Conservation (phyloP, 352 stramenopile genomes). For the Albugo candida region DNA sequence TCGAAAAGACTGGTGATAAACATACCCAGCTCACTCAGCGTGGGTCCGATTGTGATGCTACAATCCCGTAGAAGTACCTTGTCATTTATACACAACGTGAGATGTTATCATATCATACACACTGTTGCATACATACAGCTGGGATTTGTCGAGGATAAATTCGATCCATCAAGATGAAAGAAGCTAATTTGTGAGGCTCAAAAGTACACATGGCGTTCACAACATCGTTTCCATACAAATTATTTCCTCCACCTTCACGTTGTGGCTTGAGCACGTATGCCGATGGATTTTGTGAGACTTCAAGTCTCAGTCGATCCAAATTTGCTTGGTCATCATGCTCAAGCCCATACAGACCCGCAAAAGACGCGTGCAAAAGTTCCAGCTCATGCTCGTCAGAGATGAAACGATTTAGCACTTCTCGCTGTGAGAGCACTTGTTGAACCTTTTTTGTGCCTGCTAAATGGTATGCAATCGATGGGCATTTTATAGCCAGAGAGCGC, state of each 20-base stretch:
- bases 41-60: slow-evolving; percentile 46
- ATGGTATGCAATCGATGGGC: slow-evolving; percentile 90
- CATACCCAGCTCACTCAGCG: slow-evolving; percentile 90
- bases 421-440: slow-evolving; percentile 87
- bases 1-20: slow-evolving; percentile 82
- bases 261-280: slow-evolving; percentile 96
- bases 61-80: slow-evolving; percentile 64
- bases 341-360: slow-evolving; percentile 90
- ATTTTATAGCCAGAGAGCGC: slow-evolving; percentile 87
- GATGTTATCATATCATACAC: neutral
- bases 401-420: slow-evolving; percentile 78
- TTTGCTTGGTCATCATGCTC: slow-evolving; percentile 51
- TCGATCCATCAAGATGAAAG: slow-evolving; percentile 93
- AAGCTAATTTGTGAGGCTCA: slow-evolving; percentile 50
- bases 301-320: slow-evolving; percentile 48
- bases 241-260: slow-evolving; percentile 95
- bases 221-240: slow-evolving; percentile 90
- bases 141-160: slow-evolving; percentile 83
- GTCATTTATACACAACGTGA: slow-evolving; percentile 6
- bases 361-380: slow-evolving; percentile 69
- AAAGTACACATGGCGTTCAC: slow-evolving; percentile 62
- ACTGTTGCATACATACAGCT: slow-evolving; percentile 15
- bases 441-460: slow-evolving; percentile 97
- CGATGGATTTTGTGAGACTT: slow-evolving; percentile 33
- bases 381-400: slow-evolving; percentile 43